These are phyloP conservation scores for Cardamine chenopodiifolia DNA, from an alignment of 345 rosid species.

Conservation along the genomic window DNA sequence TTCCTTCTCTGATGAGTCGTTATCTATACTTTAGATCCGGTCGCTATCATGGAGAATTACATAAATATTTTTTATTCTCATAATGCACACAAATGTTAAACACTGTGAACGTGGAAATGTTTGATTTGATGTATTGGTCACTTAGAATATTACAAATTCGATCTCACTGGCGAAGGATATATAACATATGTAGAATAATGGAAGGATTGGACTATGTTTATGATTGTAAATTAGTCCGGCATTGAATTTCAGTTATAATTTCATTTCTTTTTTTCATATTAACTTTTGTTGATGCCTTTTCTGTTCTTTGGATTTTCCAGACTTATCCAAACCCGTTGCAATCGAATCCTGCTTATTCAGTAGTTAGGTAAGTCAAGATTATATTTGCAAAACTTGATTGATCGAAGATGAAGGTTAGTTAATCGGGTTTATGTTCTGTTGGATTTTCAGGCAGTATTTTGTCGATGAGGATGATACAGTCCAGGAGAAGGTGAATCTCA, in stretches of 20 bases:
- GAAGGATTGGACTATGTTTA: neutral
- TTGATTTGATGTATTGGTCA: slow-evolving; percentile 28
- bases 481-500: slow-evolving; percentile 60
- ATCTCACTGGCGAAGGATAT: neutral
- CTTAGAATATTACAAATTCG: neutral
- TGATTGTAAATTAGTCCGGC: neutral
- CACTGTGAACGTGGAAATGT: neutral
- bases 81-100: neutral
- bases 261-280: neutral
- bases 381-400: neutral
- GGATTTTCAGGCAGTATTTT: slow-evolving; percentile 76
- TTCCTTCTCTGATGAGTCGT: neutral
- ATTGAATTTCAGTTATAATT: neutral
- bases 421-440: slow-evolving; percentile 4
- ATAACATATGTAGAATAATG: slow-evolving; percentile 3
- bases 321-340: slow-evolving; percentile 66
- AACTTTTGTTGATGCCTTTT: slow-evolving; percentile 19
- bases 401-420: neutral
- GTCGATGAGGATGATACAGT: slow-evolving; percentile 77
- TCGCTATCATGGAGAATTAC: slow-evolving; percentile 20
- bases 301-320: slow-evolving; percentile 41
- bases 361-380: slow-evolving; percentile 55
- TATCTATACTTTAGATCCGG: slow-evolving; percentile 18
- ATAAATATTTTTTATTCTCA: neutral
- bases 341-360: slow-evolving; percentile 65